Conservation (phyloP, 805 yeast genomes). For the Hanseniaspora jakobsenii region DNA sequence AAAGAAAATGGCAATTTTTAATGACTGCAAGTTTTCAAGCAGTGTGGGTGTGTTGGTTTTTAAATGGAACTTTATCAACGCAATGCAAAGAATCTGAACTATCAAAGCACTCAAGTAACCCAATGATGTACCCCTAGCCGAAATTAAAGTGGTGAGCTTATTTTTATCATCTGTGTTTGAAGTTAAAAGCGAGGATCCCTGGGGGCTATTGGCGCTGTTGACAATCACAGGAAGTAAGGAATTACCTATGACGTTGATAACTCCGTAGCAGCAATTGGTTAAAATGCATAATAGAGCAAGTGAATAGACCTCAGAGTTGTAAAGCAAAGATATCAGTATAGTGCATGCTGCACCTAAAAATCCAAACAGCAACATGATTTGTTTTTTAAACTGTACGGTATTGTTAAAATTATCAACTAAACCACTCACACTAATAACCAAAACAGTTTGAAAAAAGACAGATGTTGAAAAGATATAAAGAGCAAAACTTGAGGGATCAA, state of each 20-base stretch:
- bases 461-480: constrained; percentile 59
- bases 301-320: constrained; percentile 24
- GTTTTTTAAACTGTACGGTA: constrained; percentile 39
- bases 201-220: constrained; percentile 27
- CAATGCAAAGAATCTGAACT: constrained; percentile 51
- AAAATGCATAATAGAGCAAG: constrained; percentile 42
- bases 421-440: constrained; percentile 67
- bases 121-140: constrained; percentile 58
- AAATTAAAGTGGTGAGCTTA: constrained; percentile 37
- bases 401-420: constrained; percentile 42
- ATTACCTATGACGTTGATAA: constrained; percentile 69
- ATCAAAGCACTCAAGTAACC: constrained; percentile 61
- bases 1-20: constrained; percentile 46
- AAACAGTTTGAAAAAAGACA: constrained; percentile 59
- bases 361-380: constrained; percentile 45
- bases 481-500: constrained; percentile 65
- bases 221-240: constrained; percentile 56
- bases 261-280: constrained; percentile 63
- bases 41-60: constrained; percentile 19
- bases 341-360: constrained; percentile 47
- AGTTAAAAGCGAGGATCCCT: too few relatives aligned
- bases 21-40: constrained; percentile 16
- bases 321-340: constrained; percentile 31
- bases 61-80: constrained; percentile 28
- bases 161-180: constrained; percentile 23